Evolutionary conservation across 1,284 basidiomycete genomes (phyloP), one percentile per base, ranked within the genome.

Genomic region (Psilocybe mexicana): DNA sequence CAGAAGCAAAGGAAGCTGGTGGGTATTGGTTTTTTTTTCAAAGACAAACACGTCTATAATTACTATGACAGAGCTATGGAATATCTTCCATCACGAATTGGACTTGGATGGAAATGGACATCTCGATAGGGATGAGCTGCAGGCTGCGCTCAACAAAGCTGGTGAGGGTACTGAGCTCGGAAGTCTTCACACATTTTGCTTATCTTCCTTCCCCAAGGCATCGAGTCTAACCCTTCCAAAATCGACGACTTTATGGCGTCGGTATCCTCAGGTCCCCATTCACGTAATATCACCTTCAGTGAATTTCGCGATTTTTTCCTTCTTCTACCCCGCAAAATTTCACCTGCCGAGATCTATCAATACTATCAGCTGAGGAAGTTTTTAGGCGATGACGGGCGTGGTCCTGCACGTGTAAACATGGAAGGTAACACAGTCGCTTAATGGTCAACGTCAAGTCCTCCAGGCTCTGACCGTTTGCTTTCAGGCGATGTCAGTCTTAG

Each of bases 241-340:
- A 74, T 93, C 38, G 76, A 82, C 38, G 92, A 96, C 61, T 92
- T 96, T 69, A 90, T 95, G 73, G 78, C 84, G n/a, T 86, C 82
- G 65, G 79, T 96, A 55, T 85, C 91, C 6, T 79, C 83, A n/a
- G 83, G 83, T 44, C 80, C 83, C 10, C 80, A 86, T 66, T 83
- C 87, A 14, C 81, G 82, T 70, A 76, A 82, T n/a, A 84, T 97
- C 70, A 87, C 79, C 59, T 98, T 96, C 74, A 79, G 80, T 57
- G 90, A 96, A 69, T 97, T 96, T 72, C 81, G 95, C 51, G 91
- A 96, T 75, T 96, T 94, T 72, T 79, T 98, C 52, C 80, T 97
- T 52, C 82, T 96, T 52, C 74, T 96, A 57, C 94, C 95, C 43
- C 84, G 93, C 59, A 87, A 84, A 69, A 86, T 84, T 35, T 94